Evolutionary conservation across 257 asterid genomes (phyloP).

Genomic region (Scutellaria minor): DNA sequence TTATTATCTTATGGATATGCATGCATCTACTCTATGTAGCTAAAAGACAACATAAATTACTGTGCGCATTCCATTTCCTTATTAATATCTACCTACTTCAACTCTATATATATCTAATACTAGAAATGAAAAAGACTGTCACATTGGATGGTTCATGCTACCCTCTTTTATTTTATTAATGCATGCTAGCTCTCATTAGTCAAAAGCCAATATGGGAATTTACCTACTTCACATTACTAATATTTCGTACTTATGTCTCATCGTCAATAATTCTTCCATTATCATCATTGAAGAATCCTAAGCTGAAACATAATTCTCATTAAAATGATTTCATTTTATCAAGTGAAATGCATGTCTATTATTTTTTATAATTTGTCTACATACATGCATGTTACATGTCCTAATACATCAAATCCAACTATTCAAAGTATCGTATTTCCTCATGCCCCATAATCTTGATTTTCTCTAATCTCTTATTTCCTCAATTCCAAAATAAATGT

Average conservation of each 20-base stretch:
- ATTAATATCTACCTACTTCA: conserved; percentile 15
- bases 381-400: too few species aligned
- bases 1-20: too few species aligned
- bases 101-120: conserved; percentile 14
- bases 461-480: too few species aligned
- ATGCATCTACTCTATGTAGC: not conserved
- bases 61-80: not conserved
- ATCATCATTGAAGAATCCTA: conserved; percentile 45
- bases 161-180: conserved; percentile 12
- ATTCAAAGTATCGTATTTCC: too few species aligned
- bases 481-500: too few species aligned
- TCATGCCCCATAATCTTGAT: too few species aligned
- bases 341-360: too few species aligned
- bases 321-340: not conserved
- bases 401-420: too few species aligned
- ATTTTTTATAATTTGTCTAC: too few species aligned
- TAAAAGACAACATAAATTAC: not conserved
- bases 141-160: conserved; percentile 36
- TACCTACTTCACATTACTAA: conserved; percentile 46
- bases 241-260: conserved; percentile 34
- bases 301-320: not conserved
- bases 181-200: conserved; percentile 30
- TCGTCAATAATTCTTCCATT: conserved; percentile 42
- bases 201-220: conserved; percentile 43
- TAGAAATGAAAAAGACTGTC: conserved; percentile 41